Evolutionary conservation across 148 eudicot genomes (phyloP), one percentile per base, ranked within the genome.

Genomic region (Camellia granthamiana): DNA sequence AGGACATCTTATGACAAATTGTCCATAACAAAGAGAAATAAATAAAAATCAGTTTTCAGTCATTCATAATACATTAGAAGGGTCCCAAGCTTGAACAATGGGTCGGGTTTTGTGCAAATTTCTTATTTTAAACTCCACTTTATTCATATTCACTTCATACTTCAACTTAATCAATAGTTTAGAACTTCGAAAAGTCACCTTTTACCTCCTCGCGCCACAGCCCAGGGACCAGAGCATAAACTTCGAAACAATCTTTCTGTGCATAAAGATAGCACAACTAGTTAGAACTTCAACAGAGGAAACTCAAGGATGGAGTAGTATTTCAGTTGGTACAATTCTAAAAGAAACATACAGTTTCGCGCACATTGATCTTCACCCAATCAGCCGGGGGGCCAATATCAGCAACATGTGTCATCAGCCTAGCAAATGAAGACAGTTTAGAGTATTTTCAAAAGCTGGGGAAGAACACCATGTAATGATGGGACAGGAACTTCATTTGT

Each of bases 151-250:
- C n/a, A n/a, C n/a, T n/a, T n/a, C n/a, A n/a, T n/a, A n/a, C n/a
- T n/a, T n/a, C n/a, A n/a, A n/a, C n/a, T n/a, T n/a, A n/a, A n/a
- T n/a, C n/a, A n/a, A n/a, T n/a, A n/a, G n/a, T n/a, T n/a, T n/a
- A n/a, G n/a, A n/a, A n/a, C n/a, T n/a, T n/a, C n/a, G n/a, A n/a
- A n/a, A n/a, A n/a, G n/a, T n/a, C n/a, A n/a, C n/a, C n/a, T n/a
- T n/a, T n/a, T n/a, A 95, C 99, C 97, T 95, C 99, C 82, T 95
- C 99, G 14, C 98, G 94, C 74, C 93, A 82, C 72, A 95, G 96
- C 83, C 99, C 99, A 10, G 99, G 99, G 71, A 95, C 93, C 66
- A 95, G 85, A 78, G 99, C 99, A 83, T 95, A 95, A 73, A 95
- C 95, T 87, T 95, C 99, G 81, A 88, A 95, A 84, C 95, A 92